phyloP scores from a whole-genome alignment of 2,329 filamentous ascomycete species.

The Coniochaeta ligniaria region DNA sequence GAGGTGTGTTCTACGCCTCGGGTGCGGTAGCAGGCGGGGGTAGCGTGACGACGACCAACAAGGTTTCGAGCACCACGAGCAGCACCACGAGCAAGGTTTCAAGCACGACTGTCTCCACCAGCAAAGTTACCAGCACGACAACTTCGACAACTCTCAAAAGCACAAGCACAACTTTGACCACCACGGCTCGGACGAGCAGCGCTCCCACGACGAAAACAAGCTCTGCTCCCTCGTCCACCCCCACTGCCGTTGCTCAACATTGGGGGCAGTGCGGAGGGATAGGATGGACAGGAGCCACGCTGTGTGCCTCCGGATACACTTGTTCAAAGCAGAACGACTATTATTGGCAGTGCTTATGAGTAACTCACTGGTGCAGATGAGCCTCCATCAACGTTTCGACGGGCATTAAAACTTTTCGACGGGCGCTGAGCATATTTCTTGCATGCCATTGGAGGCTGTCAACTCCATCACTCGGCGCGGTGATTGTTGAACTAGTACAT shows the following conservation, averaged over 20 bases:
- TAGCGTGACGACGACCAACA: background rate
- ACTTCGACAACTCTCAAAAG: slow-evolving; percentile 5
- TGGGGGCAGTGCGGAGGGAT: slow-evolving; percentile 14
- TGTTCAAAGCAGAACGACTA: slow-evolving; percentile 15
- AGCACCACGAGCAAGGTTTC: background rate
- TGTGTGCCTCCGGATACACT: slow-evolving; percentile 10
- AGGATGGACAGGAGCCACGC: slow-evolving; percentile 12
- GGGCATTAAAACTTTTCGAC: background rate
- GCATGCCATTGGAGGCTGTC: too few relatives aligned
- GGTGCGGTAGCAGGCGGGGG: slow-evolving; percentile 12
- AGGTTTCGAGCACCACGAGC: background rate
- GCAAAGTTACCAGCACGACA: slow-evolving; percentile 3
- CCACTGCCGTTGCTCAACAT: slow-evolving; percentile 8
- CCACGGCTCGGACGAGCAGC: slow-evolving; percentile 4
- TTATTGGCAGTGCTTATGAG: slow-evolving; percentile 16
- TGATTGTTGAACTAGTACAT: too few relatives aligned
- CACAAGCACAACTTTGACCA: slow-evolving; percentile 9
- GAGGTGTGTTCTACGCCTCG: slow-evolving; percentile 33
- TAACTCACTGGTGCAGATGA: background rate
- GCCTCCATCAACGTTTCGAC: background rate
- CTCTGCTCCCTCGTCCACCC: slow-evolving; percentile 6
- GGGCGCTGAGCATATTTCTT: too few relatives aligned
- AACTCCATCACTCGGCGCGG: too few relatives aligned
- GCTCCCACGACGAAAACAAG: background rate
- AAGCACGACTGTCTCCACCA: background rate